phyloP scores from a whole-genome alignment of 2,329 filamentous ascomycete species.

The Pyrenochaeta sp. region DNA sequence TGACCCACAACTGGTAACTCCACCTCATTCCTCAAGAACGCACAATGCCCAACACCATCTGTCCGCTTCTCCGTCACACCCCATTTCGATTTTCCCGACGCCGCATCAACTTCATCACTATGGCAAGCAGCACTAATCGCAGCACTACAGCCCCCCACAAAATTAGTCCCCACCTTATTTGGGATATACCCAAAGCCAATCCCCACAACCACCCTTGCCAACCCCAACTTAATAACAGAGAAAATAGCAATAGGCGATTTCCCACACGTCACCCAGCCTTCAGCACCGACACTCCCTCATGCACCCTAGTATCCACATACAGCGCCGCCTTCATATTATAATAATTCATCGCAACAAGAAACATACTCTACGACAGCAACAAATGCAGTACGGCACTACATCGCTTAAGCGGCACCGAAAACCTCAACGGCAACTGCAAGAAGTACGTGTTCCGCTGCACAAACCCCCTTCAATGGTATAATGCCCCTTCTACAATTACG shows the following conservation, averaged over 20 bases:
- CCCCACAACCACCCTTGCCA: conserved; percentile 19
- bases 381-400: conserved; percentile 50
- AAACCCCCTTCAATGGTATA: no score
- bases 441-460: conserved; percentile 45
- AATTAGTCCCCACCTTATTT: conserved; percentile 79
- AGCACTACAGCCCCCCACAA: conserved; percentile 75
- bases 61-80: conserved; percentile 18
- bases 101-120: neutral
- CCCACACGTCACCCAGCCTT: conserved; percentile 20
- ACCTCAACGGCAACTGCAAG: conserved; percentile 50
- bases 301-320: neutral
- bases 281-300: neutral
- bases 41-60: conserved; percentile 28
- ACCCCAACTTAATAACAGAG: conserved; percentile 18
- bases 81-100: conserved; percentile 21
- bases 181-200: conserved; percentile 72
- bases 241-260: conserved; percentile 35
- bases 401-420: conserved; percentile 47
- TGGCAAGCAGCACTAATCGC: conserved; percentile 40
- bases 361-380: conserved; percentile 55
- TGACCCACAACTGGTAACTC: conserved; percentile 5
- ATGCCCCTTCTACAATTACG: no score
- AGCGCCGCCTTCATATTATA: conserved; percentile 7
- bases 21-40: conserved; percentile 20
- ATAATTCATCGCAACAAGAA: conserved; percentile 45